These are phyloP conservation scores for Candida sp. DNA, from an alignment of 1,139 yeast species.

Conservation along the genomic window DNA sequence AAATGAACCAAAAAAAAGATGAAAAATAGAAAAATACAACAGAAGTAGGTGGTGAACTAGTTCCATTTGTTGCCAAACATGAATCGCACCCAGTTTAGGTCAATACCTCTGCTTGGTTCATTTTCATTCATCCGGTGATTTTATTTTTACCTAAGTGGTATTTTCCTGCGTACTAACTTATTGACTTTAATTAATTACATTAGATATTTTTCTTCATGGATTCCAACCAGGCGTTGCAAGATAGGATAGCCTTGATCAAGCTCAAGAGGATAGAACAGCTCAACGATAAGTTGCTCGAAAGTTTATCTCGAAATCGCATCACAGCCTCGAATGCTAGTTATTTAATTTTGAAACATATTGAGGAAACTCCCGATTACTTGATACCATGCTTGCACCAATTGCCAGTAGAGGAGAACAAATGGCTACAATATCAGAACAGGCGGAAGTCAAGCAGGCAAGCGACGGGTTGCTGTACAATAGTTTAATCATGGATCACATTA, in stretches of 20 bases:
- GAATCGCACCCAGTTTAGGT: too few species aligned
- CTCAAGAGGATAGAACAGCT: constrained; percentile 62
- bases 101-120: too few species aligned
- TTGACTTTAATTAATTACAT: too few species aligned
- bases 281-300: constrained; percentile 51
- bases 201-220: neutral
- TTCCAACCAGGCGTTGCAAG: constrained; percentile 16
- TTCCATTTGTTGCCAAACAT: too few species aligned
- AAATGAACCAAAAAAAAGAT: too few species aligned
- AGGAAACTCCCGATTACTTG: constrained; percentile 49
- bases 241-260: constrained; percentile 44
- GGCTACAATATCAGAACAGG: constrained; percentile 24
- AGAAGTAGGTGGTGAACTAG: too few species aligned
- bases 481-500: constrained; percentile 13
- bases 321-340: constrained; percentile 68
- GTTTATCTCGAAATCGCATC: constrained; percentile 56
- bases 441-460: constrained; percentile 7
- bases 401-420: constrained; percentile 46
- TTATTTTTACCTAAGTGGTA: neutral
- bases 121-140: neutral
- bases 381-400: constrained; percentile 51
- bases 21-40: too few species aligned
- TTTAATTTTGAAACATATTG: constrained; percentile 39
- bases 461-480: constrained; percentile 45
- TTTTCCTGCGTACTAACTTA: neutral